A percentile compares a stretch with the other conserved stretches of the same genome.
Conservation (phyloP, 192 early-diverging fungal species). For the Haplosporangium gracile region DNA sequence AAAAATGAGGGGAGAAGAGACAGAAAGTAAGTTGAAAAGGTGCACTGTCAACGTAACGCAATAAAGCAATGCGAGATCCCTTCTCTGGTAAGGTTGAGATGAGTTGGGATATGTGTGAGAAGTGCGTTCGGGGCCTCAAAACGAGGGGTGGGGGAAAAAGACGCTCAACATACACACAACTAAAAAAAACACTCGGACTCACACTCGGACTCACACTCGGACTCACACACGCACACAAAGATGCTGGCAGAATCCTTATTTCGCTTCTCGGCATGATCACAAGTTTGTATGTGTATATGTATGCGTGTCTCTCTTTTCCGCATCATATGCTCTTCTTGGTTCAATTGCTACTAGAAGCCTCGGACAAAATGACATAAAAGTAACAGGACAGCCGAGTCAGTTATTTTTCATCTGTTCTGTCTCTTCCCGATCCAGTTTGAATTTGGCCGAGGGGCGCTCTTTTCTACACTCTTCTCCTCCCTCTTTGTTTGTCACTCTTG, state of each 20-base stretch:
- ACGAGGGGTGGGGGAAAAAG: slow-evolving; percentile 1
- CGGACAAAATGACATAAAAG: neutral
- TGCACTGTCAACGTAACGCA: slow-evolving; percentile 1
- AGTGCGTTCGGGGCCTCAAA: slow-evolving; percentile 4
- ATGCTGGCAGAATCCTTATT: neutral
- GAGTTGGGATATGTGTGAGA: neutral
- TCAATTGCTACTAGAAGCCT: neutral
- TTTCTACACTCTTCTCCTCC: neutral
- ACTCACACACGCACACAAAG: neutral
- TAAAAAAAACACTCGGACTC: neutral
- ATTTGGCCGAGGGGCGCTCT: neutral
- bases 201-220: neutral
- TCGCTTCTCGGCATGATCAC: neutral
- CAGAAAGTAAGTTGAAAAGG: neutral
- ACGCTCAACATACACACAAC: neutral
- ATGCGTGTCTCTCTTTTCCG: slow-evolving; percentile 1
- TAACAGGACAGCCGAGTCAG: neutral
- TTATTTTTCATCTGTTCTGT: neutral
- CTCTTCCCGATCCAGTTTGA: neutral
- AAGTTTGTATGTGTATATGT: neutral
- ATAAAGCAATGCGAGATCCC: too few relatives aligned
- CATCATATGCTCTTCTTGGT: neutral
- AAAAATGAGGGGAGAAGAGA: too few relatives aligned
- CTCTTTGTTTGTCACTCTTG: neutral
- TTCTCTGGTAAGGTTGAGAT: too few relatives aligned